These are phyloP conservation scores for Boletus pseudopeckii DNA, from an alignment of 768 basidiomycete genomes.

Conservation along the genomic window DNA sequence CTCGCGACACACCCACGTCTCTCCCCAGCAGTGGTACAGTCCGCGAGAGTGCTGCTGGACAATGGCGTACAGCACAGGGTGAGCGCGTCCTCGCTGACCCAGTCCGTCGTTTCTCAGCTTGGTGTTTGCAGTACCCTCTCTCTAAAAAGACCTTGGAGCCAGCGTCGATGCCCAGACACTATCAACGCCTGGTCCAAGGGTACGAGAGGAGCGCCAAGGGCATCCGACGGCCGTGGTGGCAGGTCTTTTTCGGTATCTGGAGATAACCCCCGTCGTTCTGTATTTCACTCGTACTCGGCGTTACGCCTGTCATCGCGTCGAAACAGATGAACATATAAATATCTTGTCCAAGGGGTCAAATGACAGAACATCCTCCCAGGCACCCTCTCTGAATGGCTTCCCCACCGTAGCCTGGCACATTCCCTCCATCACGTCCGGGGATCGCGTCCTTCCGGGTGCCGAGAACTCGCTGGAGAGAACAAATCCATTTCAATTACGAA, in stretches of 20 bases:
- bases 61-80: conserved; percentile 62
- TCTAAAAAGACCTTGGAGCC: conserved; percentile 63
- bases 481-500: neutral
- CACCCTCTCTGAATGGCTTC: neutral
- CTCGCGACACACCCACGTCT: conserved; percentile 68
- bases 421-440: neutral
- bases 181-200: conserved; percentile 68
- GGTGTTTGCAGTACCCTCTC: conserved; percentile 54
- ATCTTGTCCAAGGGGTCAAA: neutral
- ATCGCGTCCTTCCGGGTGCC: neutral
- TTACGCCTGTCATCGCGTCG: neutral
- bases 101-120: conserved; percentile 1
- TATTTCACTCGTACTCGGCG: neutral
- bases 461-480: neutral
- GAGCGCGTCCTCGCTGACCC: conserved; percentile 1
- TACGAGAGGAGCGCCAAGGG: conserved; percentile 74
- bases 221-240: conserved; percentile 82
- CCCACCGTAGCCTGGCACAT: neutral
- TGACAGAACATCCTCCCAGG: neutral
- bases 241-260: conserved; percentile 77
- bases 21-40: conserved; percentile 55
- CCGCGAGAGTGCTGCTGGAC: conserved; percentile 52
- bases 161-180: conserved; percentile 69
- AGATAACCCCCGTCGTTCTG: conserved; percentile 8
- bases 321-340: conserved; percentile 2